Conservation (phyloP, 2,329 filamentous ascomycete species). For the Phoma sp. region DNA sequence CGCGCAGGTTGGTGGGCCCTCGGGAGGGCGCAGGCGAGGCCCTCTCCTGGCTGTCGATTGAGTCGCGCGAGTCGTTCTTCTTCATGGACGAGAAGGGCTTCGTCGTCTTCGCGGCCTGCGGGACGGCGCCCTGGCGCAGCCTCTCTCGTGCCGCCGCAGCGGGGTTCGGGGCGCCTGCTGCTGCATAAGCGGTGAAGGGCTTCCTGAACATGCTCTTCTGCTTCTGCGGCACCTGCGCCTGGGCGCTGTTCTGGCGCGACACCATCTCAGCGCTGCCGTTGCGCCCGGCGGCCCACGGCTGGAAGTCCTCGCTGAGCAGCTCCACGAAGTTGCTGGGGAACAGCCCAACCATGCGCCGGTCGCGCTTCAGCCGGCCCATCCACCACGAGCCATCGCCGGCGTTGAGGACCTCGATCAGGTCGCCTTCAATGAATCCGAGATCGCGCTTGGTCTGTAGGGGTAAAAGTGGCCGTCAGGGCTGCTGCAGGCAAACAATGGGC, state of each 20-base stretch:
- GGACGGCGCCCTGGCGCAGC: conserved; percentile 38
- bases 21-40: conserved; percentile 30
- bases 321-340: conserved; percentile 99
- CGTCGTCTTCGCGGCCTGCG: conserved; percentile 48
- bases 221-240: conserved; percentile 51
- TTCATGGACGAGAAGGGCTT: conserved; percentile 60
- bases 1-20: conserved; percentile 39
- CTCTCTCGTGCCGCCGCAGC: conserved; percentile 47
- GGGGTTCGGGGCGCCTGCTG: conserved; percentile 50
- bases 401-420: conserved; percentile 97
- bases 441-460: conserved; percentile 76
- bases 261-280: conserved; percentile 52
- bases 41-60: conserved; percentile 41
- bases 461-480: conserved; percentile 27
- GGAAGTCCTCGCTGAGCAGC: conserved; percentile 82
- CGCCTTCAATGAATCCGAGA: conserved; percentile 94
- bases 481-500: conserved; percentile 10
- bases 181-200: conserved; percentile 68
- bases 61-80: conserved; percentile 52
- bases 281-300: conserved; percentile 67
- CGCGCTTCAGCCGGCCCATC: conserved; percentile 89
- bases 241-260: conserved; percentile 58
- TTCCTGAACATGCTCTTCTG: conserved; percentile 65
- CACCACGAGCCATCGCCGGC: conserved; percentile 98
- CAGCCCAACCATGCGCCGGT: conserved; percentile 86